Conservation (phyloP, 352 stramenopile genomes). For the Elongisporangium senticosum region DNA sequence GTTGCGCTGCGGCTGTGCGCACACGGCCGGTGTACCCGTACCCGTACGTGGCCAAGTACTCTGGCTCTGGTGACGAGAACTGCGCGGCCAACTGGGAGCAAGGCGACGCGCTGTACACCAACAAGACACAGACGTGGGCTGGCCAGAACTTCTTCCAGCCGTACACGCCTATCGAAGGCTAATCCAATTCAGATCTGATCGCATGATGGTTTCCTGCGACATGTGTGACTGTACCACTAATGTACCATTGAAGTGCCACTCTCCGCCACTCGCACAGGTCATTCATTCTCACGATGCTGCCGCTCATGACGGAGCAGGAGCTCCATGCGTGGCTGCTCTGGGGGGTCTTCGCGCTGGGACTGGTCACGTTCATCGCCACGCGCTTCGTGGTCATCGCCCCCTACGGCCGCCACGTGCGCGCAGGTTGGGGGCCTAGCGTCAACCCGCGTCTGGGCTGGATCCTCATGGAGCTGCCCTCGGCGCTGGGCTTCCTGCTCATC, state of each 20-base stretch:
- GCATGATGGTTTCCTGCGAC: neutral
- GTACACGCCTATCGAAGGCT: conserved; percentile 5
- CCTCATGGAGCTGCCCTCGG: conserved; percentile 67
- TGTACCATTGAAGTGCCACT: neutral
- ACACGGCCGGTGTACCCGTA: conserved; percentile 22
- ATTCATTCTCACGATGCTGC: conserved; percentile 7
- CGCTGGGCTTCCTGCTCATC: conserved; percentile 49
- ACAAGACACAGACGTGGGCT: conserved; percentile 11
- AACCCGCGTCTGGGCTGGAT: conserved; percentile 58
- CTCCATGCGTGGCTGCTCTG: conserved; percentile 47
- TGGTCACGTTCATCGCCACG: conserved; percentile 40
- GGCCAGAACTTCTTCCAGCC: conserved; percentile 21
- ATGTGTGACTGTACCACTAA: neutral
- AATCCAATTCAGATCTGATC: too few species aligned
- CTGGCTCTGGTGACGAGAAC: conserved; percentile 15
- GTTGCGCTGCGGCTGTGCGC: conserved; percentile 6
- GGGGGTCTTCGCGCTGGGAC: conserved; percentile 48
- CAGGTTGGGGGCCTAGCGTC: conserved; percentile 52
- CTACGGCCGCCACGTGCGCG: conserved; percentile 49
- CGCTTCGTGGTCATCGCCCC: conserved; percentile 46
- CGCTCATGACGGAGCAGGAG: conserved; percentile 32
- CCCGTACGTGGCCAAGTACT: conserved; percentile 21
- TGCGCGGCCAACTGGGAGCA: conserved; percentile 17
- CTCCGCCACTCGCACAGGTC: neutral
- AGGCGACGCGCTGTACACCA: conserved; percentile 4